phyloP scores from a whole-genome alignment of 768 basidiomycete species.

The Mycena floridula region DNA sequence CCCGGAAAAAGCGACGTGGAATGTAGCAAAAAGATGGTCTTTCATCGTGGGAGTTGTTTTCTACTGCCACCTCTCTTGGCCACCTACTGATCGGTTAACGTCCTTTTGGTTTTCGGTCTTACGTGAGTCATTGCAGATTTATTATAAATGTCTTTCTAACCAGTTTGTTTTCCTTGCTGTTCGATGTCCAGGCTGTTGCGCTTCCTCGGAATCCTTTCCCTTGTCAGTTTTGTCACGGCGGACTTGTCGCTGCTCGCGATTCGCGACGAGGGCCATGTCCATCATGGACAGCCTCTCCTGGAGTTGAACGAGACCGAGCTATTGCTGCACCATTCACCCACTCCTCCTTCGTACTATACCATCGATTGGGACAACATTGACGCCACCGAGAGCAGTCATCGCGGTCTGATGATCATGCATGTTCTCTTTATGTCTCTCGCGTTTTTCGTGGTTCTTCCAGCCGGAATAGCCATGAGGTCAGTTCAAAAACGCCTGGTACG shows the following conservation, averaged over 20 bases:
- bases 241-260: slow-evolving; percentile 15
- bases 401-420: slow-evolving; percentile 71
- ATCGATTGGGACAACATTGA: slow-evolving; percentile 62
- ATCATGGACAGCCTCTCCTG: slow-evolving; percentile 42
- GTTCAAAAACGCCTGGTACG: slow-evolving; percentile 64
- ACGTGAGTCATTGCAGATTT: too few species aligned
- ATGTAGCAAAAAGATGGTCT: too few species aligned
- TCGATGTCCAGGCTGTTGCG: neutral
- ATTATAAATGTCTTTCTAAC: too few species aligned
- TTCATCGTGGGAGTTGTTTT: too few species aligned
- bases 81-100: too few species aligned
- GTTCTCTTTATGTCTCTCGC: slow-evolving; percentile 69
- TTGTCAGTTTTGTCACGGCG: slow-evolving; percentile 11
- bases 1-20: too few species aligned
- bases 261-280: slow-evolving; percentile 32
- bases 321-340: slow-evolving; percentile 54
- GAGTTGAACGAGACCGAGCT: slow-evolving; percentile 77
- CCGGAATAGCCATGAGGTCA: slow-evolving; percentile 73
- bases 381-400: slow-evolving; percentile 40
- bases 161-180: neutral
- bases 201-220: neutral
- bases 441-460: slow-evolving; percentile 79
- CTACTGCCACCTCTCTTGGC: too few species aligned
- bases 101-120: too few species aligned
- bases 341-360: slow-evolving; percentile 78